Base-by-base conservation (phyloP, 768 basidiomycete species). In the Hericium alpestre region DNA sequence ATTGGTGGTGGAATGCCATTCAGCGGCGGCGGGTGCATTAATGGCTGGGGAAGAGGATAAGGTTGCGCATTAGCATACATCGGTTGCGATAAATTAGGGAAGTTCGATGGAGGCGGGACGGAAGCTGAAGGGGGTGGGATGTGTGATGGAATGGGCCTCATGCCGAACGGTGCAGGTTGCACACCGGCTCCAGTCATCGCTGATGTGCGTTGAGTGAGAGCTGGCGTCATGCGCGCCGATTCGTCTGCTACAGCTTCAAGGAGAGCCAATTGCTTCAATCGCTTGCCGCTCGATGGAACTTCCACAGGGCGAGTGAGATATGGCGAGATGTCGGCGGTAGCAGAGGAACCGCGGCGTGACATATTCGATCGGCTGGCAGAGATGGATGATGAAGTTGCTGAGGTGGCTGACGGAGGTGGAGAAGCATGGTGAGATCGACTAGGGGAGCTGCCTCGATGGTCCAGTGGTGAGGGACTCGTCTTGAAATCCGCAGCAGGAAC, bases 221-320 rank as follows among this genome's bases (percentile, higher is more conserved):
- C 60, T 3, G 64, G 75, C 23, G 80, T 76, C 75, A 83, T 76
- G 58, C 78, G 76, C 6, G 82, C 83, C 4, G 88, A 87, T 66
- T 90, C 87, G 63, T 84, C 81, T 0, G 82, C 86, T 38, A 89
- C 81, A 13, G 79, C 74, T 66, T 90, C 86, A 11, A 88, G 72
- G 58, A 90, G 72, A 2, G 86, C 86, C 23, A 86, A 73, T 61
- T 84, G 88, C 67, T 82, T 82, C 68, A 87, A 67, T 56, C 77
- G 79, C 65, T 82, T 86, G 13, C 82, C 77, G 37, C 82, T 81
- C 4, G 77, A 71, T 8, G 81, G 78, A 10, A 81, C 70, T 59
- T 79, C 83, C 23, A 71, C 67, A 7, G 79, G 71, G 55, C 78
- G 77, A 10, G 80, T 72, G 53, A 87, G 70, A 66, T 88, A 87